Evolutionary conservation across 768 basidiomycete genomes (phyloP).

Genomic region (Leccinum imitatum): DNA sequence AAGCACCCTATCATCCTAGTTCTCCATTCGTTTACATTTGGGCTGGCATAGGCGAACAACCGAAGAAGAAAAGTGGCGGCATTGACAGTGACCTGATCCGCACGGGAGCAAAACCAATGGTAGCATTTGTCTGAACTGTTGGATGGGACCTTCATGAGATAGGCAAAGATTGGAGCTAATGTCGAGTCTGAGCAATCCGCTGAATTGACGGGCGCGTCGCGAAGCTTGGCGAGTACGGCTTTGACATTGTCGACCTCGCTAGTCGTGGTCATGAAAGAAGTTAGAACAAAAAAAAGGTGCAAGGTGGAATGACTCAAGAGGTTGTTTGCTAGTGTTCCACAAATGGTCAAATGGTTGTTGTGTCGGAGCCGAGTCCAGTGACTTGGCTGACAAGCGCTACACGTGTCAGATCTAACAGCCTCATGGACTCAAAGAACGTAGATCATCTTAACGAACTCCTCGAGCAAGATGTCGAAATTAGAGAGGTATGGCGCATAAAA

Average conservation of each 20-base stretch:
- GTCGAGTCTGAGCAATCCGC: conserved; percentile 46
- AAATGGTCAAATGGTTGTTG: conserved; percentile 10
- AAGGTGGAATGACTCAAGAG: background rate
- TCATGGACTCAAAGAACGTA: conserved; percentile 58
- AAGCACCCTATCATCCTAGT: conserved; percentile 54
- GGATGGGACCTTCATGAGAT: conserved; percentile 50
- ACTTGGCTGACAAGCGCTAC: too few species aligned
- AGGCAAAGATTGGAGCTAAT: conserved; percentile 49
- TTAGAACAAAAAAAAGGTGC: background rate
- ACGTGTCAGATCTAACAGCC: background rate
- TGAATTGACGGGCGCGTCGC: conserved; percentile 57
- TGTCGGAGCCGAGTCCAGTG: conserved; percentile 2
- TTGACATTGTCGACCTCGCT: conserved; percentile 40
- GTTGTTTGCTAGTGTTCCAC: conserved; percentile 5
- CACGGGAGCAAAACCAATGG: conserved; percentile 84
- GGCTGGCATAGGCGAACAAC: conserved; percentile 72
- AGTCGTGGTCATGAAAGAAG: conserved; percentile 25
- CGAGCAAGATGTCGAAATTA: conserved; percentile 60
- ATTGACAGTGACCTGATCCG: conserved; percentile 52
- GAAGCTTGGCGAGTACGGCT: conserved; percentile 52
- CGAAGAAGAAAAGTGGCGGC: conserved; percentile 82
- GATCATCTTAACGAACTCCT: conserved; percentile 58
- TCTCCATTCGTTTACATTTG: conserved; percentile 64
- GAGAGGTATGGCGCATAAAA: conserved; percentile 50
- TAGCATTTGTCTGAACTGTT: conserved; percentile 37